Evolutionary conservation across 2,329 filamentous ascomycete genomes (phyloP), one percentile per base, ranked within the genome.

Genomic region (Phoma sp.): DNA sequence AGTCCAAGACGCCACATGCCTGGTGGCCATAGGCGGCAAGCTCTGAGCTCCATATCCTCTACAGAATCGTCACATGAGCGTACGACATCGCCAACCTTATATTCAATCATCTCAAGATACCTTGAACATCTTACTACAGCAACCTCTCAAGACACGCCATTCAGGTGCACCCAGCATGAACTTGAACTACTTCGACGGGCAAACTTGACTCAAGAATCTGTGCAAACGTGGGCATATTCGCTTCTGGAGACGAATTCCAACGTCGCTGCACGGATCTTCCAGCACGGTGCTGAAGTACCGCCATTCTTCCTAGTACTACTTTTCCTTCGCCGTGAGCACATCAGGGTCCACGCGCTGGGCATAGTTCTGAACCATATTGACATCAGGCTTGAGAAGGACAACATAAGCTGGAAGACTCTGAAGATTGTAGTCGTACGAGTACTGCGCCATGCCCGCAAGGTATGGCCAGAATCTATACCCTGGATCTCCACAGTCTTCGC

Each of bases 221-320:
- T 74, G 19, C 47, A 67, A 15, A 44, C 51, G 36, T 75, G 73
- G 73, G 65, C 63, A 19, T 31, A 41, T 21, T 60, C 55, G 44
- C 55, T 75, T 17, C 5, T 67, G 15, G 53, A 61, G 17, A 43
- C 24, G 6, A 54, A 55, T 7, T 70, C 69, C 13, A 44, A 53
- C n/a, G 19, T 36, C 8, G 69, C 67, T 10, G 60, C 62, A 27
- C 48, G 39, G 4, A 50, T 66, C 3, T 71, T 74, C 19, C 51
- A 51, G 24, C 40, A 54, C 10, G 50, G 48, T 7, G 8, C 41
- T 5, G 39, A 57, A 12, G 47, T 22, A 4, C 67, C 69, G 10
- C 70, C 73, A n/a, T 44, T 71, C 2, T 75, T 73, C 52, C 29
- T 75, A 10, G 54, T 74, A 8, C 54, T 68, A 9, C 48, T 74